Evolutionary conservation across 768 basidiomycete genomes (phyloP).

Genomic region (Lentinula edodes): DNA sequence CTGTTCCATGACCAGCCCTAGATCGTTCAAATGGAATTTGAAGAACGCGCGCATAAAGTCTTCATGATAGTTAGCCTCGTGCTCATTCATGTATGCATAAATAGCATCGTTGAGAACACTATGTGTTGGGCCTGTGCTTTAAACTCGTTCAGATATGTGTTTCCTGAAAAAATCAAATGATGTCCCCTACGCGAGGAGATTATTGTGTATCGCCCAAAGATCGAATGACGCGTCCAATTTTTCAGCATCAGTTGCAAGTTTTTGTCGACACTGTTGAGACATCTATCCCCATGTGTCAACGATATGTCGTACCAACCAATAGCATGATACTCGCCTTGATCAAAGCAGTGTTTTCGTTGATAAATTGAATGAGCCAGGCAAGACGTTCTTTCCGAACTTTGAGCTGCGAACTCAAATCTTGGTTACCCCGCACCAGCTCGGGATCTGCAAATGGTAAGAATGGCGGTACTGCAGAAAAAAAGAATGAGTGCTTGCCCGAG

Average conservation of each 20-base stretch:
- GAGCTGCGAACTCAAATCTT: conserved; percentile 78
- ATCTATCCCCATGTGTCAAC: conserved; percentile 41
- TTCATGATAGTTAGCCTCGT: conserved; percentile 52
- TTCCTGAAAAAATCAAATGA: neutral
- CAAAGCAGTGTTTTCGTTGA: conserved; percentile 80
- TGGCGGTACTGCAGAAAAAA: neutral
- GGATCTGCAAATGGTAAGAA: conserved; percentile 35
- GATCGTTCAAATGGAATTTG: conserved; percentile 55
- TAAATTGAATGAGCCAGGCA: conserved; percentile 82
- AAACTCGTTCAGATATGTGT: neutral
- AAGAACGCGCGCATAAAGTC: conserved; percentile 86
- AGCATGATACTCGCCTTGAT: conserved; percentile 48
- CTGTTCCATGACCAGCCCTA: conserved; percentile 64
- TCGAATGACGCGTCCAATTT: conserved; percentile 77
- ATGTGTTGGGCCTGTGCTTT: conserved; percentile 49
- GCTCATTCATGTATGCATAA: conserved; percentile 57
- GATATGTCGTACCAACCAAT: neutral
- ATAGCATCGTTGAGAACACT: conserved; percentile 71
- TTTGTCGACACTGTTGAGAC: conserved; percentile 72
- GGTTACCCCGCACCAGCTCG: conserved; percentile 64
- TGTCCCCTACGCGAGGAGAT: conserved; percentile 49
- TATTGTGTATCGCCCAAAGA: conserved; percentile 76
- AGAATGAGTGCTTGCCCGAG: conserved; percentile 48
- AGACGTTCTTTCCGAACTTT: conserved; percentile 68
- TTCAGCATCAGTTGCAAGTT: conserved; percentile 78